Base-by-base conservation (phyloP, 768 basidiomycete genomes). In the Scleroderma bovista region DNA sequence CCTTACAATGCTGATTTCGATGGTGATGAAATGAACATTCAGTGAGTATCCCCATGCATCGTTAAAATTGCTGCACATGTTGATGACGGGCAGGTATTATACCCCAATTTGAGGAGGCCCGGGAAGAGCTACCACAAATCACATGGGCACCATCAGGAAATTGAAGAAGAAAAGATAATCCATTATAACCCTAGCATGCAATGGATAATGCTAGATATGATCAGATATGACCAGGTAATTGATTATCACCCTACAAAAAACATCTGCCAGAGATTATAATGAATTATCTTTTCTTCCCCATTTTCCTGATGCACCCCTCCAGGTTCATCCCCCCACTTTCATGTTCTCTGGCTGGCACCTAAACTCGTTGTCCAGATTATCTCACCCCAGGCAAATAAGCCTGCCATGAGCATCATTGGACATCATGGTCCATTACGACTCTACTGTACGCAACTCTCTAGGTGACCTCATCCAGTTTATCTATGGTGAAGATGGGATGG, bases 11-110 rank as follows among this genome's bases (percentile, higher is more conserved):
- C 96, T 64, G 96, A 99, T 72, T 99, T 98, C 71, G 96, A 98
- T 63, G 96, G 96, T 57, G 96, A 98, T 62, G 96, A 99, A 68
- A 99, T 98, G 96, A 98, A 99, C 72, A 90, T 98, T 88, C 96
- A 98, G 93, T 95, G 79, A 44, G 90, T 84, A n/a, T 17, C 26
- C 26, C 19, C 10, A 7, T 23, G 20, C n/a, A 4, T 29, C n/a
- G 20, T 44, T 20, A 48, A n/a, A 41, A 36, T 17, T 34, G 17
- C n/a, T n/a, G n/a, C n/a, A 13, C 17, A 57, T 40, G 51, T 40
- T 42, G 57, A 48, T 50, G 24, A 51, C 44, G 9, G 46, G 17
- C 31, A 51, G 44, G 32, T 59, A 96, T 93, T 66, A 85, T 99
- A 34, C 96, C 96, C 22, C 96, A 99, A 65, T 93, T 90, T 51